Evolutionary conservation across 2,329 filamentous ascomycete species (phyloP), one percentile per base, ranked within the genome.

Genomic region (Ascocoryne sarcoides): DNA sequence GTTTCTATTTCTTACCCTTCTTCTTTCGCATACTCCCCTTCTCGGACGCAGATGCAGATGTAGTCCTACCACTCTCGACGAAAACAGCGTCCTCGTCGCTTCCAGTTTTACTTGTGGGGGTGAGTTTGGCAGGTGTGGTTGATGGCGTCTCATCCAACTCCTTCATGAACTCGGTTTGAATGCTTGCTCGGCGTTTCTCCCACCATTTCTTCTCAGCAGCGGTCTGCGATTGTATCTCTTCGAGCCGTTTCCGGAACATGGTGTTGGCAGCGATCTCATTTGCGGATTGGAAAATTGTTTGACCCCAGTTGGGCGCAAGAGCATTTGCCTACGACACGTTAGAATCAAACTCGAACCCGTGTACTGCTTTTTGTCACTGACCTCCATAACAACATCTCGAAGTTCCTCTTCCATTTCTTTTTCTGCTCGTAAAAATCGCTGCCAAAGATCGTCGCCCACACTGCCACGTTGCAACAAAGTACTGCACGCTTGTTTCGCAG

Each of bases 381-480:
- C 88, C 79, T 96, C 90, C 54, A 80, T 76, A 23, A 96, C 88
- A 17, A 96, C 90, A 64, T 98, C 92, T 55, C 86, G 78, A 46
- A 98, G 71, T 66, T 98, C 92, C 52, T 88, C 86, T 66, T 98
- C 89, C 71, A 96, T 93, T 66, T 98, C 92, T 68, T 93, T 89
- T 74, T 98, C 92, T 1, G 90, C 92, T 37, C 87, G 76, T 64
- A 81, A 66, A 63, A 96, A 95, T 29, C 90, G 75, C 68, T 95
- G 86, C 84, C 88, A 95, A 52, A 98, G 65, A 62, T 98, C 92
- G 61, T 98, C 92, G 10, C 92, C 90, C 2, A 98, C 88, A 57
- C 87, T 94, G 36, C 92, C 92, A 48, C 87, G 75, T 65, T 94
- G 87, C 54, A 96, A 65, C 51, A 98, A 68, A 17, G 80, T 75